Evolutionary conservation across 2,329 filamentous ascomycete species (phyloP).

Genomic region (Blastomyces parvus): DNA sequence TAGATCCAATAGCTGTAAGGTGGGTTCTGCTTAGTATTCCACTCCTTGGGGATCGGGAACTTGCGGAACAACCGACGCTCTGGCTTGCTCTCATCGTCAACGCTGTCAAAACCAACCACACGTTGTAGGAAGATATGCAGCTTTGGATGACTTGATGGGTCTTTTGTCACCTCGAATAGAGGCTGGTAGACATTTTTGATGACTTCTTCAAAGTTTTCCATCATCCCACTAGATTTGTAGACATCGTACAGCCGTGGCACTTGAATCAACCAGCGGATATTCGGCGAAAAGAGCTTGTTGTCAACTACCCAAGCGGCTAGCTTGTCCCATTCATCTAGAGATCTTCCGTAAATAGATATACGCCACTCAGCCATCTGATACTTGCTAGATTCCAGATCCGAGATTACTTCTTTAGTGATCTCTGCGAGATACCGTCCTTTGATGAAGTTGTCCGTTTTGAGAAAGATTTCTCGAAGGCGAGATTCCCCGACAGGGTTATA

Average conservation of each 20-base stretch:
- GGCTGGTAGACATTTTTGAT: conserved; percentile 87
- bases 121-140: conserved; percentile 89
- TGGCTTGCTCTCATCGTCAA: conserved; percentile 95
- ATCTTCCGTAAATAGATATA: conserved; percentile 91
- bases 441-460: conserved; percentile 98
- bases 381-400: conserved; percentile 95
- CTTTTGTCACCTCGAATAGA: conserved; percentile 84
- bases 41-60: conserved; percentile 80
- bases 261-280: conserved; percentile 94
- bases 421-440: conserved; percentile 91
- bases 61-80: conserved; percentile 92
- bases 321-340: conserved; percentile 93
- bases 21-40: conserved; percentile 89
- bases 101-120: conserved; percentile 93
- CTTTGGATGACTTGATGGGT: conserved; percentile 80
- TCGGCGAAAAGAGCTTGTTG: conserved; percentile 96
- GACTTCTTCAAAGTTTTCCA: conserved; percentile 84
- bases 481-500: conserved; percentile 98
- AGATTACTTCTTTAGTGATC: conserved; percentile 95
- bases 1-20: conserved; percentile 99
- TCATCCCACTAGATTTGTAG: conserved; percentile 79
- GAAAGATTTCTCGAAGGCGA: conserved; percentile 88
- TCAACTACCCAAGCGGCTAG: conserved; percentile 94
- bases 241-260: conserved; percentile 91
- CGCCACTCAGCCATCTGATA: conserved; percentile 99